Base-by-base conservation (phyloP, 2,329 filamentous ascomycete species). In the Aspergillus caelatus region DNA sequence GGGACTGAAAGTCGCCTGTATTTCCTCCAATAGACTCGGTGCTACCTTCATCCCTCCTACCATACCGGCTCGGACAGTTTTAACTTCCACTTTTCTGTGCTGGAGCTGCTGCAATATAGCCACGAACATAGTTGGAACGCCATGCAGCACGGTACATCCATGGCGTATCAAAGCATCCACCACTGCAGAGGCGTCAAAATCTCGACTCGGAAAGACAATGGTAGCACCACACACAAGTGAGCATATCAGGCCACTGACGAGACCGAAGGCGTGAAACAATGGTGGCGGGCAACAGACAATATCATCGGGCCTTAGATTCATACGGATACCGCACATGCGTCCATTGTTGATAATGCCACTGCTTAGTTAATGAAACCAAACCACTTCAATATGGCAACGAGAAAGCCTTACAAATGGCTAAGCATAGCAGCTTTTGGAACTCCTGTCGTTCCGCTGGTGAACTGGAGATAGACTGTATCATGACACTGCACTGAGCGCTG, bases 121-220 rank as follows among this genome's bases (percentile, higher is more conserved):
- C 72, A 91, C 88, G 75, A 91, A 91, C 90, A 93, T 93, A 63
- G 90, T 89, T 0, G 90, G 90, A 0, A 93, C 90, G 39, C 90
- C 90, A 71, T 92, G 89, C 1, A 92, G 81, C 0, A 88, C 90
- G 0, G 90, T 92, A 74, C 86, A 89, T 26, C 79, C 76, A 71
- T 89, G 86, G 52, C 86, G 81, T 2, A 83, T 79, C 34, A 93
- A 85, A 60, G 88, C 86, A 41, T 79, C 80, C 43, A 92, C 82
- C 3, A 87, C 88, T 0, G 88, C 85, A 2, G 76, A 74, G 1
- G 88, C 82, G 71, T 91, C 87, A n/a, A 65, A 65, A n/a, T 66
- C 85, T n/a, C 48, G 48, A 53, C 26, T 84, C 0, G 89, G 89
- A 69, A 90, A 90, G 6, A 92, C 87, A 52, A 91, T 86, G 74